phyloP scores from a whole-genome alignment of 768 basidiomycete species.

The Pisolithus orientalis region DNA sequence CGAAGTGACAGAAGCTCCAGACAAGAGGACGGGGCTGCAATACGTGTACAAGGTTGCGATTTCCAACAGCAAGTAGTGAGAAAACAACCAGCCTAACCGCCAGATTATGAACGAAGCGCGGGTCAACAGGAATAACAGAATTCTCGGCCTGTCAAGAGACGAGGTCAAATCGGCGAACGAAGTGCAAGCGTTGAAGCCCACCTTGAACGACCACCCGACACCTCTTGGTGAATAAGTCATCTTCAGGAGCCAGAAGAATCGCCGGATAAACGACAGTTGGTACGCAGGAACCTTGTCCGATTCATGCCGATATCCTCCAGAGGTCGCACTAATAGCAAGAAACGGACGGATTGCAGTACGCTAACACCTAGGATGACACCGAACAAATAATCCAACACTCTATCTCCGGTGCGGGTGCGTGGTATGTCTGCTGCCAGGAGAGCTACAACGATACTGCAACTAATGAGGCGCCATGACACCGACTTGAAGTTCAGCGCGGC shows the following conservation, averaged over 20 bases:
- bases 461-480: neutral
- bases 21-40: neutral
- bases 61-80: neutral
- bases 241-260: neutral
- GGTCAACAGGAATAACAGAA: neutral
- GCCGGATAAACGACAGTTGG: neutral
- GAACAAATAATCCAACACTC: neutral
- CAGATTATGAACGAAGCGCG: neutral
- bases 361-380: neutral
- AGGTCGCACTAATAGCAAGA: constrained; percentile 2
- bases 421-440: neutral
- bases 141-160: neutral
- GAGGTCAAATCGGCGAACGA: neutral
- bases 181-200: neutral
- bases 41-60: neutral
- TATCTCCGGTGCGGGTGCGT: neutral
- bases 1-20: neutral
- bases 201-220: constrained; percentile 4
- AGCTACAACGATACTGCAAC: neutral
- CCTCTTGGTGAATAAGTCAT: neutral
- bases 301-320: neutral
- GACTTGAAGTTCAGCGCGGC: neutral
- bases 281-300: neutral
- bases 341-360: neutral
- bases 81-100: neutral